Conservation (phyloP, 1,284 basidiomycete genomes). For the Ganoderma multipileum region DNA sequence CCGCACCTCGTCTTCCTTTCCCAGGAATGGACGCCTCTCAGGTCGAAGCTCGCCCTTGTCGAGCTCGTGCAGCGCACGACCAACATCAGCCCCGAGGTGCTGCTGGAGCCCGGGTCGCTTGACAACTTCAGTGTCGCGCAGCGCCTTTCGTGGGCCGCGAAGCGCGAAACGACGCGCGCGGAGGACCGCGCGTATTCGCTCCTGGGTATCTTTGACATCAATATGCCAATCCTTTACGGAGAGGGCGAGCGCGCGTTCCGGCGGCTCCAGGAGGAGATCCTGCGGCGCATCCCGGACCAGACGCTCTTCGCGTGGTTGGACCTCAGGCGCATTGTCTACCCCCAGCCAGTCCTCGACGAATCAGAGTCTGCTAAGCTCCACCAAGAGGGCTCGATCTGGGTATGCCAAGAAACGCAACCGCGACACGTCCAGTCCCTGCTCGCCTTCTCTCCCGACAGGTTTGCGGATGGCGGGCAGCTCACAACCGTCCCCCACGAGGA, state of each 20-base stretch:
- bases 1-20: neutral
- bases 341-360: neutral
- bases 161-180: neutral
- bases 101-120: neutral
- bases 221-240: neutral
- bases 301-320: neutral
- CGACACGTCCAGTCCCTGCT: neutral
- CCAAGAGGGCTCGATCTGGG: neutral
- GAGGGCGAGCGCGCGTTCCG: neutral
- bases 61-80: neutral
- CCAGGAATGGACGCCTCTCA: neutral
- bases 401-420: neutral
- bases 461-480: neutral
- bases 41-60: neutral
- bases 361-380: neutral
- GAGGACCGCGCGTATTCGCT: neutral
- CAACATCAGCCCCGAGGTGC: neutral
- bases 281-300: slow-evolving; percentile 1
- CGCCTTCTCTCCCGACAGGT: neutral
- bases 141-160: neutral
- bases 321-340: neutral
- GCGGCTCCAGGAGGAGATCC: neutral
- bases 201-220: neutral
- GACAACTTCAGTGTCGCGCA: neutral
- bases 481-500: neutral